Evolutionary conservation across 2,329 filamentous ascomycete species (phyloP), one percentile per base, ranked within the genome.

Genomic region (Coccinonectria pachysandricola): DNA sequence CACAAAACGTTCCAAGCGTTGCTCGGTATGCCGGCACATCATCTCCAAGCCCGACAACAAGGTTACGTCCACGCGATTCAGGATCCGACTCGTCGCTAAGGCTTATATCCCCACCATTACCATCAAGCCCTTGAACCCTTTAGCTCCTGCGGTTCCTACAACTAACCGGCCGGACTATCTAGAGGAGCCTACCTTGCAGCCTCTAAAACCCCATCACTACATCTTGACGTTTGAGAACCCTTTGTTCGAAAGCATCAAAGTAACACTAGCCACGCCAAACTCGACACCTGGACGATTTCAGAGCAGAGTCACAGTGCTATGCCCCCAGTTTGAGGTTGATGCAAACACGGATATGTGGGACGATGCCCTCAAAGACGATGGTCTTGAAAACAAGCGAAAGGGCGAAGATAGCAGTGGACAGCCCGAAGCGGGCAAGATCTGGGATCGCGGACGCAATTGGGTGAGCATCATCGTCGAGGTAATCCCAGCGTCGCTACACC

Each of bases 21-120:
- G 91, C 55, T 80, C 84, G 26, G 71, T 79, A 8, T 98, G 91
- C 57, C 79, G 91, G 8, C 88, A 96, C 59, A 95, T 96, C 49
- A 79, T 98, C 42, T 82, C 85, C 35, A 92, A 93, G 52, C 91
- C 88, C 9, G 91, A 98, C 56, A 73, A 78, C 32, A 98, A 96
- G 55, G 78, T 93, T 16, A 75, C 76, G 23, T 88, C 81, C 27
- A 91, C 82, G 6, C 79, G 87, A 15, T 96, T 91, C 68, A 82
- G 88, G 46, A 95, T 98, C 53, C 81, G 84, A 28, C 70, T 96
- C 1, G 77, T 96, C 5, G 92, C 91, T 12, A 71, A 79, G 29
- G 85, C 79, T 49, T 88, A 92, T 56, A 84, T 98, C 36, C 91
- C 91, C 1, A 76, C 75, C 32, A 75, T 95, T 35, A 72, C 75